A percentile compares a stretch with the other conserved stretches of the same genome.
Conservation (phyloP, 805 yeast species). For the Cyberlindnera lachancei region DNA sequence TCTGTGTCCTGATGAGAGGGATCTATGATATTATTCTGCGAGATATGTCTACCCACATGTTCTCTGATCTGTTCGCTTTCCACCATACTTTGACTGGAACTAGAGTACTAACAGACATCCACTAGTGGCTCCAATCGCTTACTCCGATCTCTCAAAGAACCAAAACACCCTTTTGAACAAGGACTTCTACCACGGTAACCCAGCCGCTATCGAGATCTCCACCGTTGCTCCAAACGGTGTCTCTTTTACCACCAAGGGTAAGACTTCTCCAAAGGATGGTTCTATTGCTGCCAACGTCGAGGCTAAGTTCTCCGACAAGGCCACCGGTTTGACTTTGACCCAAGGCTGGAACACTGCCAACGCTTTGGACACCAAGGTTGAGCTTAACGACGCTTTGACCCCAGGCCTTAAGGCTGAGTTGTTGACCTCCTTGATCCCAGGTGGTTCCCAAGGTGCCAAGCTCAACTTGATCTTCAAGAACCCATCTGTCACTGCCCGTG, state of each 20-base stretch:
- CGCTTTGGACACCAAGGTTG: slow-evolving; percentile 85
- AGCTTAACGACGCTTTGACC: slow-evolving; percentile 83
- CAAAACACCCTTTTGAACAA: slow-evolving; percentile 82
- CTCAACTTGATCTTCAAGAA: slow-evolving; percentile 87
- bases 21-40: too few relatives aligned
- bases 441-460: slow-evolving; percentile 80
- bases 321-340: slow-evolving; percentile 85
- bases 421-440: slow-evolving; percentile 81
- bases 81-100: background rate
- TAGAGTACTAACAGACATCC: background rate
- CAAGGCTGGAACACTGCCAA: slow-evolving; percentile 98
- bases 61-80: background rate
- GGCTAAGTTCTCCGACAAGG: slow-evolving; percentile 88
- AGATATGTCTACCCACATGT: background rate
- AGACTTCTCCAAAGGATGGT: slow-evolving; percentile 62
- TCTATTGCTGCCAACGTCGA: slow-evolving; percentile 84
- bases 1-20: too few relatives aligned
- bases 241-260: slow-evolving; percentile 89
- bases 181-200: slow-evolving; percentile 90
- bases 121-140: slow-evolving; percentile 76
- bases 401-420: slow-evolving; percentile 94
- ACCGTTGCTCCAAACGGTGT: slow-evolving; percentile 96
- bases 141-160: slow-evolving; percentile 87
- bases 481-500: slow-evolving; percentile 89
- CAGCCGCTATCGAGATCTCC: slow-evolving; percentile 83